Conservation (phyloP, 208 protist genomes). For the Novymonas esmeraldas region DNA sequence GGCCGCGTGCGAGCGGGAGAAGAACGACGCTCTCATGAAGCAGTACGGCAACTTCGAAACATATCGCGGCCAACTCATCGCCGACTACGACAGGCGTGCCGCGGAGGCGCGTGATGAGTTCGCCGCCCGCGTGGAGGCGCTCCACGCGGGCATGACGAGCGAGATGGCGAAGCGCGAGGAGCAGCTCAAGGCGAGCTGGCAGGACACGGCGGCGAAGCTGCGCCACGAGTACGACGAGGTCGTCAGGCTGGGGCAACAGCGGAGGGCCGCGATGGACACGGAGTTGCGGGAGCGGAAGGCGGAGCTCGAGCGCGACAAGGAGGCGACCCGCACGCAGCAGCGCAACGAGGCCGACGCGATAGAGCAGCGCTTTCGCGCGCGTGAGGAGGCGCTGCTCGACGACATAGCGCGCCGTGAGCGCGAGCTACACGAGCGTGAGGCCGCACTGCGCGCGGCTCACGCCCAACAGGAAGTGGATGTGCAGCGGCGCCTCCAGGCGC, state of each 20-base stretch:
- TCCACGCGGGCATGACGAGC: conserved; percentile 39
- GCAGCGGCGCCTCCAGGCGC: conserved; percentile 32
- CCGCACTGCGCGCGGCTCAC: conserved; percentile 39
- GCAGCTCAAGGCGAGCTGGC: conserved; percentile 39
- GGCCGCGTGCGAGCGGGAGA: conserved; percentile 23
- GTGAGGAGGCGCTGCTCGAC: conserved; percentile 49
- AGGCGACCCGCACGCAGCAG: conserved; percentile 30
- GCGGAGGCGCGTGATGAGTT: conserved; percentile 34
- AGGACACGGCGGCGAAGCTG: conserved; percentile 32
- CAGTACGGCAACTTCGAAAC: conserved; percentile 52
- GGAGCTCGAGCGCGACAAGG: conserved; percentile 53
- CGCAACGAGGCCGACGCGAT: conserved; percentile 29
- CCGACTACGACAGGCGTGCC: conserved; percentile 52
- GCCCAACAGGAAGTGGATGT: conserved; percentile 42
- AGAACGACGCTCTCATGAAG: conserved; percentile 37
- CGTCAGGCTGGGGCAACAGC: conserved; percentile 27
- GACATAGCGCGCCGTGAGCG: conserved; percentile 60
- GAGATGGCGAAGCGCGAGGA: conserved; percentile 45
- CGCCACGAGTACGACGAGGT: conserved; percentile 45
- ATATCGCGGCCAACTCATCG: conserved; percentile 26
- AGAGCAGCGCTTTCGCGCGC: conserved; percentile 38
- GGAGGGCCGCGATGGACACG: conserved; percentile 37
- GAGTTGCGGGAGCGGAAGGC: conserved; percentile 38
- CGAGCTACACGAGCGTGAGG: conserved; percentile 51
- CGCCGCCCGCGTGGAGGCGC: conserved; percentile 22